Conservation (phyloP, 2,329 filamentous ascomycete species). For the Sporothrix dimorphospora region DNA sequence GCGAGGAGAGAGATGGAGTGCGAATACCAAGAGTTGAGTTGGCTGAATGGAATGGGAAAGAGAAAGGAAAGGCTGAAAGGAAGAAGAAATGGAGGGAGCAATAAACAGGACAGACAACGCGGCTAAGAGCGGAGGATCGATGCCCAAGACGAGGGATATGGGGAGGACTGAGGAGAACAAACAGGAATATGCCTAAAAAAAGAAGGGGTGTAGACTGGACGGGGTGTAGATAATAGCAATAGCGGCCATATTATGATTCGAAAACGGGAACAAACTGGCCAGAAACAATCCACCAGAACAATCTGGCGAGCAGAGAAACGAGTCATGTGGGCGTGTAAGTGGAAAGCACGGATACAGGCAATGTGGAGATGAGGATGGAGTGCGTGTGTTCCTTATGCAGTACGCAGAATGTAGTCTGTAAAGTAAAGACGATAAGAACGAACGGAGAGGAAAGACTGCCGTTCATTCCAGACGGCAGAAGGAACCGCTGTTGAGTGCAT, state of each 20-base stretch:
- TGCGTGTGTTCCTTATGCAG: not conserved
- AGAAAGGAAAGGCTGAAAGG: not conserved
- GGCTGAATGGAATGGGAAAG: not conserved
- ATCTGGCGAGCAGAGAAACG: no score
- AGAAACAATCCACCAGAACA: not conserved
- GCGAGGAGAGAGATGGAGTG: no score
- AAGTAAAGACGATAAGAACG: not conserved
- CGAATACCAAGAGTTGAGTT: not conserved
- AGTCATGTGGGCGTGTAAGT: not conserved
- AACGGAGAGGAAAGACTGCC: no score
- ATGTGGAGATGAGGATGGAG: not conserved
- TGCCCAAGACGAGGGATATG: not conserved
- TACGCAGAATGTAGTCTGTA: not conserved
- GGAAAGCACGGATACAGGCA: not conserved
- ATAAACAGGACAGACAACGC: not conserved
- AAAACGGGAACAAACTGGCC: not conserved
- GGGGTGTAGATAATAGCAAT: not conserved
- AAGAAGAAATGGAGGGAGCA: not conserved
- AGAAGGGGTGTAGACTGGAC: not conserved
- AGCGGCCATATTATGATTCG: not conserved
- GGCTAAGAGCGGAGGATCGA: not conserved
- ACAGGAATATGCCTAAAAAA: conserved; percentile 6
- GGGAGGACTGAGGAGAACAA: not conserved
- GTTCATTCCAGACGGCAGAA: not conserved
- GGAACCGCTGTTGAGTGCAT: not conserved